phyloP scores from a whole-genome alignment of 1,284 basidiomycete species.

The Rhodofomes roseus region DNA sequence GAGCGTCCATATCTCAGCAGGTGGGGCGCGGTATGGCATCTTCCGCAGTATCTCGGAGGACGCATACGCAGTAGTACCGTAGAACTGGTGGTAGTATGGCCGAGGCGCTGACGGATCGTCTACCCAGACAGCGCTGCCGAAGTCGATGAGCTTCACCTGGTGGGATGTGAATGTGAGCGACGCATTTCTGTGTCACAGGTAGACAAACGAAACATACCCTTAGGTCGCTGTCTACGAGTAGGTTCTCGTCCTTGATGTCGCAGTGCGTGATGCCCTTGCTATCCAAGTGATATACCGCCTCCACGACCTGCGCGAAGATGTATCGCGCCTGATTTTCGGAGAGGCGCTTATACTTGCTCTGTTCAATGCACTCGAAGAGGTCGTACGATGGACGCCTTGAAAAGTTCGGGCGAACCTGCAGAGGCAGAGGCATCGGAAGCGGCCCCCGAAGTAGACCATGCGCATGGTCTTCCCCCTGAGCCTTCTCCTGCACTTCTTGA shows the following conservation, averaged over 20 bases:
- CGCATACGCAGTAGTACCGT: conserved; percentile 78
- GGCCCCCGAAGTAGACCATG: conserved; percentile 16
- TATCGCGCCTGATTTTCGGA: conserved; percentile 77
- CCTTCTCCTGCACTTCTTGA: not conserved
- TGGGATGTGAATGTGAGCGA: not conserved
- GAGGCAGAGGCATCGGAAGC: conserved; percentile 13
- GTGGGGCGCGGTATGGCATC: conserved; percentile 69
- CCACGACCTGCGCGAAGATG: conserved; percentile 86
- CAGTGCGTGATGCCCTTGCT: conserved; percentile 80
- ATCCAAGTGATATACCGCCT: conserved; percentile 79
- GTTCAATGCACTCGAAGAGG: conserved; percentile 92
- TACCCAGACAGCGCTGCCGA: conserved; percentile 77
- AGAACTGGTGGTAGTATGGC: conserved; percentile 74
- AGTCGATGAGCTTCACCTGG: conserved; percentile 91
- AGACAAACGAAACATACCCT: conserved; percentile 40
- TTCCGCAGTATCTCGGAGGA: conserved; percentile 80
- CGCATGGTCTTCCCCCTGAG: not conserved
- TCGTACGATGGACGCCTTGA: conserved; percentile 81
- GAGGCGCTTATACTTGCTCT: conserved; percentile 73
- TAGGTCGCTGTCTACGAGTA: conserved; percentile 76
- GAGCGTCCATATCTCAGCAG: conserved; percentile 90
- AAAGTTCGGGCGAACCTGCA: conserved; percentile 44
- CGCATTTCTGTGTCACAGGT: not conserved
- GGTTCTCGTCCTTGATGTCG: conserved; percentile 94
- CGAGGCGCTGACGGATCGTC: conserved; percentile 63